Base-by-base conservation (phyloP, 1,139 yeast genomes). In the Pichiaceae sp. region DNA sequence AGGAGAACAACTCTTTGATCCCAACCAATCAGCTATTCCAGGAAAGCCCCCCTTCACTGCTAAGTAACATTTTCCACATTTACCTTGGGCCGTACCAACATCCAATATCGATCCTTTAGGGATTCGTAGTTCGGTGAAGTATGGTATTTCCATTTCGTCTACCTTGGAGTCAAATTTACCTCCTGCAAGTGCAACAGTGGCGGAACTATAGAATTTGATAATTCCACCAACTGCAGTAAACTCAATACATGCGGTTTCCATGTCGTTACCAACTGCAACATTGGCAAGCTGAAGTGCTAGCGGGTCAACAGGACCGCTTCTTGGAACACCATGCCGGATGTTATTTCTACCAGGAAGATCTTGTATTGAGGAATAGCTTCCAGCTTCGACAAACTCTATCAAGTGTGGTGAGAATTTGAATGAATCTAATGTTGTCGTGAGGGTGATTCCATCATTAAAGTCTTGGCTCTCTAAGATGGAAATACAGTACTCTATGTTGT, bases 11-110 rank as follows among this genome's bases (percentile, higher is more conserved):
- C 60, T 43, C 37, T 60, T 62, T 12, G 65, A 60, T 2, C 63
- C 65, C 17, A 61, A 42, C 35, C 60, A 61, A 7, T 41, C 35
- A 3, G 65, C 62, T 30, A 61, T 65, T 25, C 55, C 60, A 2
- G 64, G 64, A 3, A 61, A 46, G 0, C 66, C 66, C 8, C 66
- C 66, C 43, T 56, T 52, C 20, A 61, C 39, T 2, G 64, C 61
- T 33, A 61, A 43, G 37, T 61, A 61, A 29, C 57, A 51, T 40
- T 58, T 57, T 12, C 43, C 42, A 17, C 58, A 58, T 20, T 41
- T 39, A 6, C 53, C 56, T 4, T 36, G 33, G 3, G 57, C 48
- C 26, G 56, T 57, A 12, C 63, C 65, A 33, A 62, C 51, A 27
- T 49, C 49, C 17, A 61, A 45, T 16, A 42, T 35, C 11, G 57